Evolutionary conservation across 345 rosid genomes (phyloP), one percentile per base, ranked within the genome.

Genomic region (Xanthoceras sorbifolium): DNA sequence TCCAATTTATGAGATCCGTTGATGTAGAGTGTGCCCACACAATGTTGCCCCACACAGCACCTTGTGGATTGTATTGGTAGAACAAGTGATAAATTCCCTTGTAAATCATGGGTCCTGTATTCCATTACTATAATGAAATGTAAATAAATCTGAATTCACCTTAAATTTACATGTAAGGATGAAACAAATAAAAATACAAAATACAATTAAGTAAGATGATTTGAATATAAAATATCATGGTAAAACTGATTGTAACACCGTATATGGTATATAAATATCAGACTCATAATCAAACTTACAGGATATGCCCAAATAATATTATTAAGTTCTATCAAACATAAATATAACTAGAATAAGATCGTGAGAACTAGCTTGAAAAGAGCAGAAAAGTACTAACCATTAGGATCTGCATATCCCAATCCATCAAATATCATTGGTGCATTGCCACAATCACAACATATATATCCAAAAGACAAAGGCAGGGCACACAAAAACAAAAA

Each of bases 1-100:
- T 42, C 92, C 94, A 87, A 40, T 89, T 89, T 57, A 90, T 74
- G 25, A 90, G 86, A 77, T 88, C 94, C 50, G 61, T 84, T 1
- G 94, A 88, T 9, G 85, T 82, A 1, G 94, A 88, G 61, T 88
- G 94, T 22, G 87, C 94, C 94, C 92, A 88, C 28, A 83, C 84
- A 32, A 89, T 90, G 80, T 90, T 90, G 5, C 91, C 92, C 87
- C 88, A 86, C 1, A 83, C 87, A 2, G 87, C 81, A 2, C 80
- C 86, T 26, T 82, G 76, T 4, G 94, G 87, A 69, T 90, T 90
- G 80, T 84, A 88, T 31, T 90, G 92, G 69, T 90, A 90, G 67
- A 90, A 87, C 0, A 90, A 72, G 79, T 88, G 92, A 78, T 90
- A 88, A 9, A 86, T 23, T 66, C 94, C 94, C 17, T 81, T 90